phyloP scores from a whole-genome alignment of 768 basidiomycete species.

The Russula lepida region DNA sequence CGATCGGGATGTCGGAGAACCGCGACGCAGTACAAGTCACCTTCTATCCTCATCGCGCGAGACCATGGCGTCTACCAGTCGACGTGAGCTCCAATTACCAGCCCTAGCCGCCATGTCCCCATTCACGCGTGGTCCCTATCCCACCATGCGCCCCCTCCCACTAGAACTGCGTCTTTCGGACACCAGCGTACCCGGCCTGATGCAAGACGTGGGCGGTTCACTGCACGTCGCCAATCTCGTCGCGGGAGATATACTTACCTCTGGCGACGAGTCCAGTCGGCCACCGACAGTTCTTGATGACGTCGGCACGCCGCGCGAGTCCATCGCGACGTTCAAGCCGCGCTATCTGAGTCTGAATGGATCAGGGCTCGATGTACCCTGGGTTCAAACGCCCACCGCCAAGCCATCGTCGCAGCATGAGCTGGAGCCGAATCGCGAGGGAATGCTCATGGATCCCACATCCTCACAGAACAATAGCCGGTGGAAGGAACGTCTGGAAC shows the following conservation, averaged over 20 bases:
- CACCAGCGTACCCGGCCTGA: conserved; percentile 27
- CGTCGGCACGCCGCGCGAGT: conserved; percentile 21
- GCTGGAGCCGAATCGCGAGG: not conserved
- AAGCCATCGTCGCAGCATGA: not conserved
- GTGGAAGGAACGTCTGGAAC: conserved; percentile 17
- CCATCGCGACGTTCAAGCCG: conserved; percentile 22
- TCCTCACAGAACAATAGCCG: not conserved
- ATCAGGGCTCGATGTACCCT: conserved; percentile 29
- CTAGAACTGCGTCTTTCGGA: conserved; percentile 21
- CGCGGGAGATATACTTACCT: conserved; percentile 36
- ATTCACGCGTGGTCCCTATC: conserved; percentile 1
- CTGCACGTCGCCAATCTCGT: conserved; percentile 42
- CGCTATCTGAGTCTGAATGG: conserved; percentile 30
- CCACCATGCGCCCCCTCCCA: conserved; percentile 23
- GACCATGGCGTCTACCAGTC: not conserved
- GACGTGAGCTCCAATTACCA: not conserved
- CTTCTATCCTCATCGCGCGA: not conserved
- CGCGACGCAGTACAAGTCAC: conserved; percentile 3
- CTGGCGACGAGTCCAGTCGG: conserved; percentile 26
- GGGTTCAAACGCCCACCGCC: conserved; percentile 20
- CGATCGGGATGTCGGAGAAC: not conserved
- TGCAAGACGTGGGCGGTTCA: conserved; percentile 31
- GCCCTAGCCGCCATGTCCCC: not conserved
- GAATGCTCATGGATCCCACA: not conserved
- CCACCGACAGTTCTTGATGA: conserved; percentile 23